Evolutionary conservation across 1,284 basidiomycete species (phyloP).

Genomic region (Xerocomus nothofagi): DNA sequence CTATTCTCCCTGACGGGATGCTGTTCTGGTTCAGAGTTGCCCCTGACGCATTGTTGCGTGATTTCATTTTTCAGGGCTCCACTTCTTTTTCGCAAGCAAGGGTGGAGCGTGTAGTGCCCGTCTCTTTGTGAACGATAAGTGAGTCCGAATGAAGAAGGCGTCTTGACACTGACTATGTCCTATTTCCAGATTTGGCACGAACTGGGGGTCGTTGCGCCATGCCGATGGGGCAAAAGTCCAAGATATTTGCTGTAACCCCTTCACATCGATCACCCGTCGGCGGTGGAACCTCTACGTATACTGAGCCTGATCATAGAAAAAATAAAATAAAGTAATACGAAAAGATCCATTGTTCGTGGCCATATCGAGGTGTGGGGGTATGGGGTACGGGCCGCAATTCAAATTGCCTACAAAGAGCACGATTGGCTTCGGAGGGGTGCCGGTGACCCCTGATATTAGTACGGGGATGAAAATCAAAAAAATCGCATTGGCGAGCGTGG

Average conservation of each 20-base stretch:
- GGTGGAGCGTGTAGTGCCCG: no score
- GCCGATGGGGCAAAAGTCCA: not conserved
- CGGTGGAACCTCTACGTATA: not conserved
- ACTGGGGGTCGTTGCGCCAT: conserved; percentile 8
- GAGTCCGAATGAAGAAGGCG: conserved; percentile 4
- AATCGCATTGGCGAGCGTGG: no score
- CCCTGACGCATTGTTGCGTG: no score
- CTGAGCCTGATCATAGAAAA: not conserved
- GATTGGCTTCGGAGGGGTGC: conserved; percentile 12
- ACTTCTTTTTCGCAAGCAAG: not conserved
- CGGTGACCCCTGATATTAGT: not conserved
- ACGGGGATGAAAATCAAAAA: no score
- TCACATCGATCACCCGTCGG: not conserved
- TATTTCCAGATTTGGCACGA: conserved; percentile 11
- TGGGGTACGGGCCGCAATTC: conserved; percentile 18
- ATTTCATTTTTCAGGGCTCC: conserved; percentile 7
- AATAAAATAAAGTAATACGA: not conserved
- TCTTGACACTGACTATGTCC: conserved; percentile 1
- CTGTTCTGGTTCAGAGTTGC: no score
- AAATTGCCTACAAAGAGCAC: conserved; percentile 29
- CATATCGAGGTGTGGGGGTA: no score
- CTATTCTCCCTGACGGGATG: no score
- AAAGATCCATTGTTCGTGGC: no score
- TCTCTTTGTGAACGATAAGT: conserved; percentile 6
- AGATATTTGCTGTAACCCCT: not conserved